These are phyloP conservation scores for Platanthera zijinensis DNA, from an alignment of 106 monocot genomes.

Conservation along the genomic window DNA sequence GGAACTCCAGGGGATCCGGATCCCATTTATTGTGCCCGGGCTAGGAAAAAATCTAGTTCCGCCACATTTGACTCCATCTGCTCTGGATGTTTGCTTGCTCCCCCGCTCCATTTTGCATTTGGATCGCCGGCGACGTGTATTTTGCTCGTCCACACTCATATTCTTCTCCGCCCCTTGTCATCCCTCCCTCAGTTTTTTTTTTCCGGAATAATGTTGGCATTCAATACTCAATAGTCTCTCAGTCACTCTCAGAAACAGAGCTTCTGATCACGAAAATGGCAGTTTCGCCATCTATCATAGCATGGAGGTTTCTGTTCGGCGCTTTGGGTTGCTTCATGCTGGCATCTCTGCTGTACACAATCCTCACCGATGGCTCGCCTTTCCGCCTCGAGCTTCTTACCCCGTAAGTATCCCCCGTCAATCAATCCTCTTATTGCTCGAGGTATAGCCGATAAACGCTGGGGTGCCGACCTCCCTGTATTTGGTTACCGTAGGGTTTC, in stretches of 20 bases:
- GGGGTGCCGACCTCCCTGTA: no score
- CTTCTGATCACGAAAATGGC: constrained; percentile 21
- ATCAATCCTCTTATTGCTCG: background rate
- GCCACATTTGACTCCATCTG: no score
- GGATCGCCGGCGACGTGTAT: background rate
- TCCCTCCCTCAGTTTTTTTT: background rate
- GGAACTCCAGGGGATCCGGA: no score
- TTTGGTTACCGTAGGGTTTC: background rate
- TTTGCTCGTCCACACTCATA: background rate
- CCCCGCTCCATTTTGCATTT: background rate
- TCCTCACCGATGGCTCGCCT: constrained; percentile 53
- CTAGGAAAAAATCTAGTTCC: no score
- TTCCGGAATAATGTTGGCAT: background rate
- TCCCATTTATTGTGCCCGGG: no score
- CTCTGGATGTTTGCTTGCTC: no score
- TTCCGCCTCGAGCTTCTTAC: constrained; percentile 58
- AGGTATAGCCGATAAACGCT: background rate
- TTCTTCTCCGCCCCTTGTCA: background rate
- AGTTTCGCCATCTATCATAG: background rate
- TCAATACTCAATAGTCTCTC: background rate
- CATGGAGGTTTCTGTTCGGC: constrained; percentile 33
- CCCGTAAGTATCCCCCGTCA: constrained; percentile 41
- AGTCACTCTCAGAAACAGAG: background rate
- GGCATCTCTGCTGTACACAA: constrained; percentile 32
- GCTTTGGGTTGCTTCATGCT: constrained; percentile 33